Base-by-base conservation (phyloP, 306 rosid genomes). In the Morella rubra region DNA sequence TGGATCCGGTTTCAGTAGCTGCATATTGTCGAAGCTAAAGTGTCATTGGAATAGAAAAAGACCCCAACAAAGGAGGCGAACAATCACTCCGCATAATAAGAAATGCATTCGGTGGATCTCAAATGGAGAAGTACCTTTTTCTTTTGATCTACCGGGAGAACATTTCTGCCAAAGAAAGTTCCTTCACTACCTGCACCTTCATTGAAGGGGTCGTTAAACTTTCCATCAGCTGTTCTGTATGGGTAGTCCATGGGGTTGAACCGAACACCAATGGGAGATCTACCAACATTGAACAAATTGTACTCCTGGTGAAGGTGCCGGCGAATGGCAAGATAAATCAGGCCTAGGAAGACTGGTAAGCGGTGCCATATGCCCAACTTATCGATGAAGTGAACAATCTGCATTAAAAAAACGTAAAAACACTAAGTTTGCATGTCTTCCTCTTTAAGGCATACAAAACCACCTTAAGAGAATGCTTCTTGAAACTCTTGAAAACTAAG, bases 1-100 rank as follows among this genome's bases (percentile, higher is more conserved):
- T 8, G 93, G 93, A 72, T 87, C 88, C 1, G 93, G 93, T 72
- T 85, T 87, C 81, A 81, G 12, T 49, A 87, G 44, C 93, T 89
- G 73, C 80, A 80, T 15, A 41, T 51, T 7, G 7, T 15, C 27
- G 15, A 5, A 19, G 56, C 9, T 14, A 44, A 10, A 40, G 47
- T 75, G 5, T 15, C 22, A 60, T 6, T 62, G 9, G 24, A 46
- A 11, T 19, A 15, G 41, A 46, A 1, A 32, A 32, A 73, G 44
- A 16, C 53, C 10, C 7, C 32, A 55, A 19, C 10, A 8, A 19
- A 19, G 61, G 12, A 55, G 60, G 4, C 5, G 7, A 5, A 4
- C 24, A 55, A 11, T 10, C 5, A 19, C 27, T 55, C 14, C 11
- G 11, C 20, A 49, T 49, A 22, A 46, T 11, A 32, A 13, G 15